A percentile compares a stretch with the other conserved stretches of the same genome.
phyloP scores from a whole-genome alignment of 768 basidiomycete species.

The Leccinum barrowsii region DNA sequence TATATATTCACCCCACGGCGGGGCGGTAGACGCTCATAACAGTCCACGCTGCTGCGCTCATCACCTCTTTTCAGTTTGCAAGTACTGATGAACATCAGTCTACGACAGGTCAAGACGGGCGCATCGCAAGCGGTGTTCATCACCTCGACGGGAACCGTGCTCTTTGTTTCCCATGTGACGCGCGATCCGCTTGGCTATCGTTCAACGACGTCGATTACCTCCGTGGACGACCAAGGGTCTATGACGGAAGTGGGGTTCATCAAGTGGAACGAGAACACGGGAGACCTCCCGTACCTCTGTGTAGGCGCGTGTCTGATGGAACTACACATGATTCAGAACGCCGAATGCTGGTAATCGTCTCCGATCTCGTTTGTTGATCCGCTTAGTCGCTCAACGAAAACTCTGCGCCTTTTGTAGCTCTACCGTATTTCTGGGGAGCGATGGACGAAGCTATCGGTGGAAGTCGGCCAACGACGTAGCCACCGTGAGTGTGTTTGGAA shows the following conservation, averaged over 20 bases:
- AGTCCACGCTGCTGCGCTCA: not conserved
- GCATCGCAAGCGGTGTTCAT: conserved; percentile 13
- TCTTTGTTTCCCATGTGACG: conserved; percentile 9
- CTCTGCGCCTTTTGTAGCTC: conserved; percentile 1
- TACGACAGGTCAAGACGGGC: conserved; percentile 12
- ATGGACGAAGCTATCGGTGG: conserved; percentile 14
- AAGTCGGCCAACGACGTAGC: not conserved
- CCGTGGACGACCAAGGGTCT: conserved; percentile 8
- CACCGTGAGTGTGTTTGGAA: not conserved
- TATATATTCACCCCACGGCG: not conserved
- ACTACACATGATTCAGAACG: not conserved
- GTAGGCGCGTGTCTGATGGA: conserved; percentile 2
- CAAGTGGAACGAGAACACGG: conserved; percentile 13
- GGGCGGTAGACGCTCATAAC: not conserved
- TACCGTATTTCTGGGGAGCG: conserved; percentile 7
- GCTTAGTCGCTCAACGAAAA: not conserved
- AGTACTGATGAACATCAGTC: conserved; percentile 17
- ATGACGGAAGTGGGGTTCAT: conserved; percentile 10
- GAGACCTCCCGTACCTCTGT: not conserved
- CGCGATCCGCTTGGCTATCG: not conserved
- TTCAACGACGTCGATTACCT: conserved; percentile 10
- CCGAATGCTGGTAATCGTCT: conserved; percentile 1
- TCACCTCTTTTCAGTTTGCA: not conserved
- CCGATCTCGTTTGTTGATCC: not conserved
- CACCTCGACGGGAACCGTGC: conserved; percentile 13